Conservation (phyloP, 2,329 filamentous ascomycete species). For the Xylaria polymorpha region DNA sequence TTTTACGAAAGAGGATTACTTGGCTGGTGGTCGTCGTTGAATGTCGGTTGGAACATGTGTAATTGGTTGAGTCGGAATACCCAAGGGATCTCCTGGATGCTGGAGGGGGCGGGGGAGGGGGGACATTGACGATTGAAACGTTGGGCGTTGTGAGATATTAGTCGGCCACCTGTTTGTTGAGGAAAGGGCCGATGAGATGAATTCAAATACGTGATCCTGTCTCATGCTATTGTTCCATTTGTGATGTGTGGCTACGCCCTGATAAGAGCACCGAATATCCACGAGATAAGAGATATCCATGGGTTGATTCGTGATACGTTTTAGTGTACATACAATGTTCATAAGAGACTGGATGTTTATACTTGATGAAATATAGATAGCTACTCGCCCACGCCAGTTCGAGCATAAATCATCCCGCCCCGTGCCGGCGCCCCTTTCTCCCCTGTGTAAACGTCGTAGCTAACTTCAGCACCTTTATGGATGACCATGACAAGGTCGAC, state of each 20-base stretch:
- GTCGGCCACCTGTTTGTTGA: not conserved
- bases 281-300: too few relatives aligned
- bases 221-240: not conserved
- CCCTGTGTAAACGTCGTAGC: not conserved
- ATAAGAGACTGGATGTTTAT: not conserved
- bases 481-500: not conserved
- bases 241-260: not conserved
- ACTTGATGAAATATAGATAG: not conserved
- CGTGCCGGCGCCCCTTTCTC: not conserved
- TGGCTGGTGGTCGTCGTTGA: not conserved
- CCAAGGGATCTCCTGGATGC: not conserved
- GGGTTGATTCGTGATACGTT: too few relatives aligned
- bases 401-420: not conserved
- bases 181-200: conserved; percentile 8
- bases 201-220: not conserved
- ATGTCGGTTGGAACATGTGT: conserved; percentile 14
- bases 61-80: conserved; percentile 10
- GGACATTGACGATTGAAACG: conserved; percentile 4
- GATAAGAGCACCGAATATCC: too few relatives aligned
- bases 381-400: not conserved
- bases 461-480: too few relatives aligned
- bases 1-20: not conserved
- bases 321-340: too few relatives aligned
- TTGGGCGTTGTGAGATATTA: conserved; percentile 5
- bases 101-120: not conserved